Base-by-base conservation (phyloP, 176 grass and related monocot species). In the Musa beccarii region DNA sequence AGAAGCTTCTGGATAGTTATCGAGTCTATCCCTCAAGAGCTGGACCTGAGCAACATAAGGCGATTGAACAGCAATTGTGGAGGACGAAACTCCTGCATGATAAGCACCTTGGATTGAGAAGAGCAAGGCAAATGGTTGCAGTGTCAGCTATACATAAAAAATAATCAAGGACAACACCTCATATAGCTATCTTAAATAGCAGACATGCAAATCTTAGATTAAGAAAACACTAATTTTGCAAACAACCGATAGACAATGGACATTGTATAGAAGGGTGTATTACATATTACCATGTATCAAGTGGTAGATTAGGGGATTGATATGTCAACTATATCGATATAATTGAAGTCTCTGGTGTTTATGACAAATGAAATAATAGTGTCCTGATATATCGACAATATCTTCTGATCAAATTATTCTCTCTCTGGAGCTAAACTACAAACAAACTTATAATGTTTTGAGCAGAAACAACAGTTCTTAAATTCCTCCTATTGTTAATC, bases 11-110 rank as follows among this genome's bases (percentile, higher is more conserved):
- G 94, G 80, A 82, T 89, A 93, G 79, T 87, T 68, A 69, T 86
- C 88, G 63, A 93, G 69, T 51, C 79, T 98, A 66, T 91, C 84
- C 63, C 94, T 98, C 69, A 93, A 74, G 65, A 98, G 82, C 19
- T 98, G 94, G 59, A 98, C 94, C 80, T 98, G 94, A 78, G 94
- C 94, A 84, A 98, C 93, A 70, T 98, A 93, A 11, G 94, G 94
- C 1, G 94, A 93, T 76, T 98, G 94, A 74, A 98, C 88, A 9
- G 52, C 94, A 76, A 98, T 89, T 66, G 59, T 86, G 52, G 69
- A 79, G 15, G 94, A 82, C 81, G 77, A 84, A 9, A 98, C 90
- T 76, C 94, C 94, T 93, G 86, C 2, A 70, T 20, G 68, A 25
- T 20, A 51, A 51, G 51, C 11, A 70, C 10, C 7, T 70, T 16